Percentiles rank a stretch among this genome's conserved stretches.
phyloP scores from a whole-genome alignment of 1,284 basidiomycete species.

The Tausonia pullulans region DNA sequence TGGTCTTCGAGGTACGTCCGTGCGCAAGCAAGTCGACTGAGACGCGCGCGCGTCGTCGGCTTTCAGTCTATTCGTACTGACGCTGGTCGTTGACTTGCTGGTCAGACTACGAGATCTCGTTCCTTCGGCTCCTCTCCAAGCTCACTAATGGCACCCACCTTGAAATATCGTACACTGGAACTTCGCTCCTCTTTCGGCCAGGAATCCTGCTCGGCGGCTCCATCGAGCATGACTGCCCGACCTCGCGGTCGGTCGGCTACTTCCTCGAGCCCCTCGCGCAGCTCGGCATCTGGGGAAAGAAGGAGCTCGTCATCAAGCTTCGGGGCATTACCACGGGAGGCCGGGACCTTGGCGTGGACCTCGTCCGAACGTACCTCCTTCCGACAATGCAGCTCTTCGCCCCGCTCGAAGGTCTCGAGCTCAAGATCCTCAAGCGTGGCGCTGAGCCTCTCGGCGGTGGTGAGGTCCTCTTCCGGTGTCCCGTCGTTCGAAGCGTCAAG shows the following conservation, averaged over 20 bases:
- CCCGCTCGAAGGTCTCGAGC: conserved; percentile 71
- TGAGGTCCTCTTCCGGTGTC: conserved; percentile 85
- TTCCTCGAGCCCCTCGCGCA: conserved; percentile 84
- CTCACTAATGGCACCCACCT: conserved; percentile 89
- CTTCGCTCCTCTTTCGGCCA: conserved; percentile 78
- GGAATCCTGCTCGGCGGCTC: conserved; percentile 80
- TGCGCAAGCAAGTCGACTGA: not conserved
- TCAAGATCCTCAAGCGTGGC: conserved; percentile 82
- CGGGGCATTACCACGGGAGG: conserved; percentile 86
- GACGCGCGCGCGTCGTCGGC: not conserved
- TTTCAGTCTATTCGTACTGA: not conserved
- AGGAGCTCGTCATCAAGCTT: conserved; percentile 66
- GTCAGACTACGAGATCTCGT: conserved; percentile 83
- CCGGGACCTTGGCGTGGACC: conserved; percentile 76
- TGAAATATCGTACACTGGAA: conserved; percentile 94
- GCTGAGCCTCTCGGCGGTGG: conserved; percentile 87
- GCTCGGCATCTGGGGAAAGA: conserved; percentile 88
- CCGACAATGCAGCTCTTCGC: conserved; percentile 87
- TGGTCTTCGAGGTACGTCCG: conserved; percentile 61
- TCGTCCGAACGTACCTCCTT: conserved; percentile 81
- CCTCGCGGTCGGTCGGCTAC: conserved; percentile 81
- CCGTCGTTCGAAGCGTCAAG: conserved; percentile 76
- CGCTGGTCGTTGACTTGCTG: not conserved
- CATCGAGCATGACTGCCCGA: conserved; percentile 74
- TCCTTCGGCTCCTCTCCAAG: conserved; percentile 80